Evolutionary conservation across 2,329 filamentous ascomycete species (phyloP).

Genomic region (Hypoxylon sp.): DNA sequence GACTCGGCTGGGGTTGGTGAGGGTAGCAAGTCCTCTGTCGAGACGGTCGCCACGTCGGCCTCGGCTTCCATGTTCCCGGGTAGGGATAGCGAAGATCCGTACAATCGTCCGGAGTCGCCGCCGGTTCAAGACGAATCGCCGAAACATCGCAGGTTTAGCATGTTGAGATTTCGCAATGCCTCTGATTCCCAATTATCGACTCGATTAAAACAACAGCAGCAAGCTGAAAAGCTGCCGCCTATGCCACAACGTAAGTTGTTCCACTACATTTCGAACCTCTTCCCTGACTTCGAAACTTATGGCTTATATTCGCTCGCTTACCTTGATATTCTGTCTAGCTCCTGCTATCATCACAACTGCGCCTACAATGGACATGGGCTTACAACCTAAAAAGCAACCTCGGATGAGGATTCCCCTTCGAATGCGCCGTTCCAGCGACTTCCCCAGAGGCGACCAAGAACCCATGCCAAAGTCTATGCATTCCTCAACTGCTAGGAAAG

Average conservation of each 20-base stretch:
- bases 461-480: slow-evolving; percentile 37
- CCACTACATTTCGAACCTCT: slow-evolving; percentile 26
- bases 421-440: slow-evolving; percentile 66
- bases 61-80: slow-evolving; percentile 38
- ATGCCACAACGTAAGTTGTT: slow-evolving; percentile 69
- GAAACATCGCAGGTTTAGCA: slow-evolving; percentile 73
- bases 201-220: slow-evolving; percentile 76
- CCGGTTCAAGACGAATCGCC: slow-evolving; percentile 67
- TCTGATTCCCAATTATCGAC: slow-evolving; percentile 90
- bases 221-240: slow-evolving; percentile 67
- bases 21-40: slow-evolving; percentile 43
- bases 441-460: slow-evolving; percentile 56
- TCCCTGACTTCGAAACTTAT: slow-evolving; percentile 14
- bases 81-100: slow-evolving; percentile 50
- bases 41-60: slow-evolving; percentile 39
- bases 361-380: slow-evolving; percentile 76
- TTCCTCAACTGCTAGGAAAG: slow-evolving; percentile 53
- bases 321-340: slow-evolving; percentile 58
- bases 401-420: slow-evolving; percentile 67
- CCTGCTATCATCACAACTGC: slow-evolving; percentile 91
- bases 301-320: slow-evolving; percentile 39
- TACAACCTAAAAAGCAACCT: slow-evolving; percentile 66
- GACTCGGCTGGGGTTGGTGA: slow-evolving; percentile 30
- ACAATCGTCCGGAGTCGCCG: slow-evolving; percentile 61
- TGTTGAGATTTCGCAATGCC: slow-evolving; percentile 90